phyloP scores from a whole-genome alignment of 192 early-diverging fungal genomes.

The Oehlia diaphana region DNA sequence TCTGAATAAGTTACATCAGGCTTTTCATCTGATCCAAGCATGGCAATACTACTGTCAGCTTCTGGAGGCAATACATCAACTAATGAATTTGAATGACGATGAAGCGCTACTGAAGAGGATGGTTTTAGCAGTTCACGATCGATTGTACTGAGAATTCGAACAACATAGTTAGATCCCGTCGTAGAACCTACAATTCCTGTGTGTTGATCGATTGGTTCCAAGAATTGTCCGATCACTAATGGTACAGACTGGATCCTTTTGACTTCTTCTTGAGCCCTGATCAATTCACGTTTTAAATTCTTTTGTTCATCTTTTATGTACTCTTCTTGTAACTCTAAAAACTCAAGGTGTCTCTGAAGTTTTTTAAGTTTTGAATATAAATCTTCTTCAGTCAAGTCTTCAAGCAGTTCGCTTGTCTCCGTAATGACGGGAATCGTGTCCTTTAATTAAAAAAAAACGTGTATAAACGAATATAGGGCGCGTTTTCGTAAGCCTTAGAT shows the following conservation, averaged over 20 bases:
- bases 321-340: constrained; percentile 96
- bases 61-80: constrained; percentile 98
- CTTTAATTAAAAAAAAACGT: background rate
- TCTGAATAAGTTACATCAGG: constrained; percentile 82
- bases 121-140: constrained; percentile 98
- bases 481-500: background rate
- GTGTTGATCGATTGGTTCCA: constrained; percentile 96
- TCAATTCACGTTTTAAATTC: constrained; percentile 91
- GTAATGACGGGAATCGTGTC: background rate
- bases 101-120: constrained; percentile 88
- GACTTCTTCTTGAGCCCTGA: constrained; percentile 96
- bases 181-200: constrained; percentile 95
- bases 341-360: constrained; percentile 91
- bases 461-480: background rate
- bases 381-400: constrained; percentile 78
- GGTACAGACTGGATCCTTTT: constrained; percentile 98
- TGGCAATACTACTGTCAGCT: constrained; percentile 87
- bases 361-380: constrained; percentile 94
- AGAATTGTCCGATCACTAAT: constrained; percentile 97
- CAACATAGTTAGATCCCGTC: constrained; percentile 87
- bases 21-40: constrained; percentile 77
- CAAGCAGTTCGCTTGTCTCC: constrained; percentile 40
- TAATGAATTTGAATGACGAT: constrained; percentile 95
- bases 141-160: constrained; percentile 93
- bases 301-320: constrained; percentile 99